These are phyloP conservation scores for Debaryomycetaceae sp. DNA, from an alignment of 1,139 yeast species.

Conservation along the genomic window DNA sequence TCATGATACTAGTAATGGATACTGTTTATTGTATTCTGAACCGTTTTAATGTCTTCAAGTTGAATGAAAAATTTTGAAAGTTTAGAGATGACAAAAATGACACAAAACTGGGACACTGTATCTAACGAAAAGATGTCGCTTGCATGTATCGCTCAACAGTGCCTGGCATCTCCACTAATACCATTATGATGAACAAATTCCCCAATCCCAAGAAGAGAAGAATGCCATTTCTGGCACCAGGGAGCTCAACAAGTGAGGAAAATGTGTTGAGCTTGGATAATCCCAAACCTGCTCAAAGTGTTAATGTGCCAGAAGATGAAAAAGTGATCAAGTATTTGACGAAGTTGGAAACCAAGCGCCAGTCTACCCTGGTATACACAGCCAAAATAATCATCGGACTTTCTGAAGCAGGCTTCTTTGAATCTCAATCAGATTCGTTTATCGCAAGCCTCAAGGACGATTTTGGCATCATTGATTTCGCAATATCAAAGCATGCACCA, in stretches of 20 bases:
- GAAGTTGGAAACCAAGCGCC: slow-evolving; percentile 10
- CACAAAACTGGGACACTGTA: not conserved
- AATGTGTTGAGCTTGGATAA: not conserved
- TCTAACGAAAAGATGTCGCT: too few species aligned
- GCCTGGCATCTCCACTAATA: too few species aligned
- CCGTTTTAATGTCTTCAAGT: not conserved
- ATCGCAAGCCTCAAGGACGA: slow-evolving; percentile 9
- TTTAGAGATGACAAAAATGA: not conserved
- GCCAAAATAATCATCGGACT: slow-evolving; percentile 21
- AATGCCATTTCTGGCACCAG: not conserved
- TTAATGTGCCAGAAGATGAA: slow-evolving; percentile 15
- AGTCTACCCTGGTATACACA: not conserved
- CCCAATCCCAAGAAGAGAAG: not conserved
- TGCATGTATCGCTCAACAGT: too few species aligned
- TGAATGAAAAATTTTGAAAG: not conserved
- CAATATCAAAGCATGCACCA: slow-evolving; percentile 16
- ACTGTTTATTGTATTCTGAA: not conserved
- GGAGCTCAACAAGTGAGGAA: not conserved
- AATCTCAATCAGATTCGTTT: slow-evolving; percentile 9
- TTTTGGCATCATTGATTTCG: slow-evolving; percentile 19
- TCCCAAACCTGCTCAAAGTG: not conserved
- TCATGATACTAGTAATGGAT: slow-evolving; percentile 33
- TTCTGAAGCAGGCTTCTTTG: slow-evolving; percentile 27
- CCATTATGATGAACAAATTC: not conserved
- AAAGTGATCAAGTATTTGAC: slow-evolving; percentile 17